These are phyloP conservation scores for Colletotrichum endophyticum DNA, from an alignment of 2,329 filamentous ascomycete genomes.

Conservation along the genomic window DNA sequence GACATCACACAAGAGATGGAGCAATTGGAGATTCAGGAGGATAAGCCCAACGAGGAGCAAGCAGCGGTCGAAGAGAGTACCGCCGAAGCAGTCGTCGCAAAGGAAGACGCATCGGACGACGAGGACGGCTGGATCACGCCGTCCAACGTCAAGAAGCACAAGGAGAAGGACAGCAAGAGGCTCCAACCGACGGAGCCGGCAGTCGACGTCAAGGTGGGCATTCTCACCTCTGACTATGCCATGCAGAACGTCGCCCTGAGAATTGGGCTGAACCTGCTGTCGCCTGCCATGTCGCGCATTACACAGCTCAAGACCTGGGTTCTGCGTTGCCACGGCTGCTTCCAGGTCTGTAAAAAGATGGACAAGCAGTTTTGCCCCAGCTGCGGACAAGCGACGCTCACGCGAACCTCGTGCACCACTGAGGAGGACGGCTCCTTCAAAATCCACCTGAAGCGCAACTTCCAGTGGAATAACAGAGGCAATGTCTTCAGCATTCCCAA, in stretches of 20 bases:
- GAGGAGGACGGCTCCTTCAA: slow-evolving; percentile 80
- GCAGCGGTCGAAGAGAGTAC: slow-evolving; percentile 24
- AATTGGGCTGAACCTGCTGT: slow-evolving; percentile 91
- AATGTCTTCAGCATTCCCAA: slow-evolving; percentile 95
- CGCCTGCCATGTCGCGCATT: slow-evolving; percentile 79
- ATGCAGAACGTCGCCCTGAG: slow-evolving; percentile 97
- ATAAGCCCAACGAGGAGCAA: slow-evolving; percentile 11
- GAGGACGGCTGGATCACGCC: slow-evolving; percentile 93
- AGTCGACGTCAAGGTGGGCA: slow-evolving; percentile 81
- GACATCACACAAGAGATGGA: slow-evolving; percentile 5
- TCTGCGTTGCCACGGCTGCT: slow-evolving; percentile 92
- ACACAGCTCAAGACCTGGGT: slow-evolving; percentile 87
- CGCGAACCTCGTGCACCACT: slow-evolving; percentile 84
- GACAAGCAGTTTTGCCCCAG: slow-evolving; percentile 88
- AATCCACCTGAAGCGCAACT: slow-evolving; percentile 90
- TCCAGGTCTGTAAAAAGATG: slow-evolving; percentile 83
- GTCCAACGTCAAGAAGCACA: slow-evolving; percentile 85
- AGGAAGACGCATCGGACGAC: slow-evolving; percentile 54
- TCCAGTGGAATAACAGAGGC: slow-evolving; percentile 93
- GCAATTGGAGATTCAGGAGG: slow-evolving; percentile 20
- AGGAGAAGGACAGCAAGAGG: slow-evolving; percentile 66
- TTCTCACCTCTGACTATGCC: slow-evolving; percentile 93
- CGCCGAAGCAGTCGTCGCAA: not conserved
- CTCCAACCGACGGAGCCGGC: slow-evolving; percentile 42
- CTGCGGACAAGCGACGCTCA: slow-evolving; percentile 88